Evolutionary conservation across 345 rosid genomes (phyloP), one percentile per base, ranked within the genome.

Genomic region (Boechera divaricarpa): DNA sequence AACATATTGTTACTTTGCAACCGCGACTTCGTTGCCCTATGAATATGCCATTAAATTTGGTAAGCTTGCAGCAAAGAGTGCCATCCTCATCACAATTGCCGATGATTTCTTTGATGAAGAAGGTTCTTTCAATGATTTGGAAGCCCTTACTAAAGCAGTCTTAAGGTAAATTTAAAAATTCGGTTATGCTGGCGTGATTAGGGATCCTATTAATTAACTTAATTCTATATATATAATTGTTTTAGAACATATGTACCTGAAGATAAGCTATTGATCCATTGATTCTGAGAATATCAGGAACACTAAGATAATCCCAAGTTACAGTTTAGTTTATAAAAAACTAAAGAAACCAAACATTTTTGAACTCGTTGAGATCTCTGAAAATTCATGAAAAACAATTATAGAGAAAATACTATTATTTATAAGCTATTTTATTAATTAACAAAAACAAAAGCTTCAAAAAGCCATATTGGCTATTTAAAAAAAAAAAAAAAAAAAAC

Each of bases 91-190:
- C 44, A 91, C 93, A 1, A 78, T 89, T 10, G 86, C 93, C 4
- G 96, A 91, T 63, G 96, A 91, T 72, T 88, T 85, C 31, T 89
- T 77, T 11, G 93, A 91, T 63, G 79, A 63, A 58, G 69, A 72
- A 85, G 96, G 86, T 72, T 87, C 86, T 67, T 21, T 86, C 2
- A 45, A 80, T 33, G 87, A 91, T 21, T 70, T 91, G 65, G 60
- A 74, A 70, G 62, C 44, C 21, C 90, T 91, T 59, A 74, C 85
- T 7, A 59, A 76, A 29, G 87, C 96, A 16, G 69, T 90, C 70
- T 53, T 18, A 72, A 84, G 88, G 93, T 88, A 74, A 5, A 10
- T n/a, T 53, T 10, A 10, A 62, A 28, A 5, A 3, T 13, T n/a
- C 4, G 38, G 48, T 33, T 56, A 32, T 32, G 24, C 62, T 49